Evolutionary conservation across 768 basidiomycete species (phyloP), one percentile per base, ranked within the genome.

Genomic region (Erythrobasidium yunnanense): DNA sequence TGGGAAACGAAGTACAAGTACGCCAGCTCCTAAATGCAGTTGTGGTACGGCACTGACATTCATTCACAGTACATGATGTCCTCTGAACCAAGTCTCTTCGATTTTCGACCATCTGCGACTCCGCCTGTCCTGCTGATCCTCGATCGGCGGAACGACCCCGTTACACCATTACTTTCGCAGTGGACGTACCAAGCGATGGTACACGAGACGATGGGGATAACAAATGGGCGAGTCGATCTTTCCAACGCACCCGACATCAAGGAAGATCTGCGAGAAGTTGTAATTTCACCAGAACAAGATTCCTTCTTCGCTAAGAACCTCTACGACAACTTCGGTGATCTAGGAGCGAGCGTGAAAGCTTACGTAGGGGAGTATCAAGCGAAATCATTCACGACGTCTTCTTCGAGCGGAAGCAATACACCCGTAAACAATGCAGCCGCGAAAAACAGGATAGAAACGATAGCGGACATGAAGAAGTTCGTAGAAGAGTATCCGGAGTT

Each of bases 141-240:
- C 62, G 95, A 99, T 77, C 83, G 95, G 68, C 81, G 93, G 69
- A 96, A 95, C 76, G 95, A 99, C 73, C 95, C 95, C 1, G 89
- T 97, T 4, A 97, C 95, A 0, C 95, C 95, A 2, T 78, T 97
- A 35, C 80, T 97, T 30, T 90, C 90, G 1, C 95, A 96, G 76
- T 97, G 95, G 95, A 97, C 95, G 25, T 97, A 97, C 77, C 93
- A 97, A 75, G 95, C 93, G 1, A 96, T 97, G 92, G 95, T 97
- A 0, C 95, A 99, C 73, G 95, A 97, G 75, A 79, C 95, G 15
- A 77, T 97, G 5, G 87, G 88, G 1, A 95, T 99, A 50, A 85
- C 87, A 68, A 97, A 96, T 73, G 93, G 93, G 20, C 82, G 95
- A 66, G 91, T 97, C 2, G 85, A 89, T 73, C 77, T 93, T 49